Percentiles rank a stretch among this genome's conserved stretches.
Evolutionary conservation across 306 rosid genomes (phyloP).

Genomic region (Inga leiocalycina): DNA sequence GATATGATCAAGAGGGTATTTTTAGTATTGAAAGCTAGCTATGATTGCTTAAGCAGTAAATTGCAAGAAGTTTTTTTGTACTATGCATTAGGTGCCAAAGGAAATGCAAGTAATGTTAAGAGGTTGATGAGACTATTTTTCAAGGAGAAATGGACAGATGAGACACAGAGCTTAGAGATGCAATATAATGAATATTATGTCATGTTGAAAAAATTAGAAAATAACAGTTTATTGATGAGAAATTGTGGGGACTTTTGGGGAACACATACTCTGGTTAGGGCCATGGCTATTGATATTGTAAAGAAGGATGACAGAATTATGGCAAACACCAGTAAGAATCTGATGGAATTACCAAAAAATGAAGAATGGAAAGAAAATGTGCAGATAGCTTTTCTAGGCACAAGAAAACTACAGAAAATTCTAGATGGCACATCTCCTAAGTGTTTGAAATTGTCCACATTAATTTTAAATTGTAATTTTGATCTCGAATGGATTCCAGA

Average conservation of each 20-base stretch:
- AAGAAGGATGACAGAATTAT: too few relatives aligned
- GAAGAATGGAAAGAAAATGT: too few relatives aligned
- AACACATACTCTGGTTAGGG: too few relatives aligned
- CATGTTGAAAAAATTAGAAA: too few relatives aligned
- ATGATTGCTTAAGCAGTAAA: neutral
- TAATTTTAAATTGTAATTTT: too few relatives aligned
- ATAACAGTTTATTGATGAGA: too few relatives aligned
- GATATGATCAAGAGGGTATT: neutral
- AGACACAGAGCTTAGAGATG: neutral
- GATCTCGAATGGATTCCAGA: neutral
- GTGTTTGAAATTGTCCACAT: neutral
- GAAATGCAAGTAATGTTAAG: neutral
- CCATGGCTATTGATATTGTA: too few relatives aligned
- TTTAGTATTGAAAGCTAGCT: neutral
- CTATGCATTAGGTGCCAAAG: neutral
- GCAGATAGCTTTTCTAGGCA: too few relatives aligned
- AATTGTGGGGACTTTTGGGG: too few relatives aligned
- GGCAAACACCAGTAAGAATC: too few relatives aligned
- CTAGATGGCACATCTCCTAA: neutral
- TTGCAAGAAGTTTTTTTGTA: neutral
- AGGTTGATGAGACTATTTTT: neutral
- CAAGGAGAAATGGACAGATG: neutral
- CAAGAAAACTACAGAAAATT: too few relatives aligned
- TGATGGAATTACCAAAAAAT: too few relatives aligned
- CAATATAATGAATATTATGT: neutral